These are phyloP conservation scores for Malus hybrid DNA, from an alignment of 331 rosid genomes.

Conservation along the genomic window DNA sequence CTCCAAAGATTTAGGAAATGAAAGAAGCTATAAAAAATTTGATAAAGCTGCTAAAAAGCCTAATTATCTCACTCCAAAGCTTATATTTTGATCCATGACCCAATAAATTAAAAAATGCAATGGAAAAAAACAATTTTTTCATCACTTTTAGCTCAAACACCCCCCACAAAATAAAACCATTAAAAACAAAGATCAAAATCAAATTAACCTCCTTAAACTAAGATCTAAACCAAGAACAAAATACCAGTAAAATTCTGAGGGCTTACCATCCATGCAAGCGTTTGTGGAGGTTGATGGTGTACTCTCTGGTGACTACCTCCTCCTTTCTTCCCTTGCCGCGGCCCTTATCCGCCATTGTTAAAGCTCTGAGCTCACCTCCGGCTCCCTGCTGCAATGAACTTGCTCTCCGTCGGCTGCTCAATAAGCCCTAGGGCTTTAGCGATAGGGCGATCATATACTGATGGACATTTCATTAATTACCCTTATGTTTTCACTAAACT, in stretches of 20 bases:
- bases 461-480: neutral
- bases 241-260: neutral
- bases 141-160: neutral
- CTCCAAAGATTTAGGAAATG: neutral
- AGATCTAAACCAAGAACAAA: neutral
- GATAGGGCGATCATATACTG: neutral
- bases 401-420: neutral
- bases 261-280: constrained; percentile 37
- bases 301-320: constrained; percentile 34
- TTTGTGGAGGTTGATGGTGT: constrained; percentile 36
- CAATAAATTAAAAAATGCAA: neutral
- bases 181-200: neutral
- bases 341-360: constrained; percentile 26
- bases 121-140: neutral
- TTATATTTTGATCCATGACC: neutral
- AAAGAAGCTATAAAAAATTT: neutral
- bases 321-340: constrained; percentile 29
- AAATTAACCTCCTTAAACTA: neutral
- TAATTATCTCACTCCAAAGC: neutral
- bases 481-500: neutral
- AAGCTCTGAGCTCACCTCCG: neutral
- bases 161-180: no score
- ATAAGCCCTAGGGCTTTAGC: neutral
- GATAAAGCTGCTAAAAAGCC: neutral
- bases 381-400: neutral